phyloP scores from a whole-genome alignment of 2,329 filamentous ascomycete species.

The Didymellaceae sp. region DNA sequence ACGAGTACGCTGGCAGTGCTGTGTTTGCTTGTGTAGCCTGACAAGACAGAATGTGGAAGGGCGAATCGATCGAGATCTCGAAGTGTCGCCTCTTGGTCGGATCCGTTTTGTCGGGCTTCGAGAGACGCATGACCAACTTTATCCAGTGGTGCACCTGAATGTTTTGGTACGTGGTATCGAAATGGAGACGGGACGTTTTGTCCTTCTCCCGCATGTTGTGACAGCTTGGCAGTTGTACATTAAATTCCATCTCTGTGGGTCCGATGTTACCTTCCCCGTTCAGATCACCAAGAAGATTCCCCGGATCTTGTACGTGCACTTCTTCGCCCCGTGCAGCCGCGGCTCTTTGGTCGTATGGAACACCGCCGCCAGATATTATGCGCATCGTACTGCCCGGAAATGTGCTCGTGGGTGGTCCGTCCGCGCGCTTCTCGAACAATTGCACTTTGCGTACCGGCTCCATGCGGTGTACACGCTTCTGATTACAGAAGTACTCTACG shows the following conservation, averaged over 20 bases:
- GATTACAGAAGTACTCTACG: slow-evolving; percentile 87
- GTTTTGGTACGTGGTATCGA: slow-evolving; percentile 91
- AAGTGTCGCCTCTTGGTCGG: slow-evolving; percentile 84
- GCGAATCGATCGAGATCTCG: slow-evolving; percentile 95
- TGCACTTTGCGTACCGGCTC: slow-evolving; percentile 84
- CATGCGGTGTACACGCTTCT: slow-evolving; percentile 82
- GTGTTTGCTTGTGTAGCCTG: slow-evolving; percentile 92
- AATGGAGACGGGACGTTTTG: slow-evolving; percentile 71
- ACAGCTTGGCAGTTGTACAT: slow-evolving; percentile 88
- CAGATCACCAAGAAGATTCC: slow-evolving; percentile 82
- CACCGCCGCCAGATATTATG: slow-evolving; percentile 80
- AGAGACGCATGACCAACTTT: slow-evolving; percentile 95
- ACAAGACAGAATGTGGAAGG: slow-evolving; percentile 91
- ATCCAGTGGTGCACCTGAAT: slow-evolving; percentile 97
- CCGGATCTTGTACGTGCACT: slow-evolving; percentile 59
- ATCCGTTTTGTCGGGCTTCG: slow-evolving; percentile 79
- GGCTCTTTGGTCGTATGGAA: slow-evolving; percentile 67
- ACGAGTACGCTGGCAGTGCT: slow-evolving; percentile 79
- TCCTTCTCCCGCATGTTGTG: slow-evolving; percentile 80
- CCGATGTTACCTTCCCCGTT: slow-evolving; percentile 77
- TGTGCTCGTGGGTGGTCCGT: slow-evolving; percentile 73
- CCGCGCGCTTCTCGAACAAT: slow-evolving; percentile 86
- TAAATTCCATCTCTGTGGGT: slow-evolving; percentile 93
- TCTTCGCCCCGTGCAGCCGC: slow-evolving; percentile 64
- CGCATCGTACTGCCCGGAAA: slow-evolving; percentile 79